These are phyloP conservation scores for Lentinula aciculospora DNA, from an alignment of 768 basidiomycete species.

Conservation along the genomic window DNA sequence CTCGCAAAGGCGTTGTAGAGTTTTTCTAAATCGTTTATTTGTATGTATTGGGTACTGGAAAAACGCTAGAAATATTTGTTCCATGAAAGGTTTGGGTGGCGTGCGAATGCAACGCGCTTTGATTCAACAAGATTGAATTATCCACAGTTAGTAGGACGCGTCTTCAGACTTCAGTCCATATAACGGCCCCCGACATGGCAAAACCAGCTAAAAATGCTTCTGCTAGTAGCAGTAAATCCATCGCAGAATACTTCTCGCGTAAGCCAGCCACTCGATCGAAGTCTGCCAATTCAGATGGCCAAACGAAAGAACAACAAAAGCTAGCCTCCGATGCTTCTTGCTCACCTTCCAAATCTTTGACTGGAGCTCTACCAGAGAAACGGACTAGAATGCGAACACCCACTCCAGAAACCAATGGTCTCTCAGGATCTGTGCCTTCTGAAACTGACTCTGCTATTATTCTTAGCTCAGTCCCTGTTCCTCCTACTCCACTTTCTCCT, in stretches of 20 bases:
- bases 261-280: constrained; percentile 17
- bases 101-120: not conserved
- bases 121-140: not conserved
- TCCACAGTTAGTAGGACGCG: too few species aligned
- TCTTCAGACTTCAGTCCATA: not conserved
- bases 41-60: too few species aligned
- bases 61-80: too few species aligned
- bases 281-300: constrained; percentile 13
- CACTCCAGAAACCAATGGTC: not conserved
- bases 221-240: constrained; percentile 20
- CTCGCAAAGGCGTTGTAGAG: constrained; percentile 13
- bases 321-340: not conserved
- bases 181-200: constrained; percentile 6
- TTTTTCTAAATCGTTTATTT: not conserved
- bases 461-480: not conserved
- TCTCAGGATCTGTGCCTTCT: constrained; percentile 15
- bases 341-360: constrained; percentile 8
- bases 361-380: constrained; percentile 10
- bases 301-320: constrained; percentile 2
- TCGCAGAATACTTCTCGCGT: constrained; percentile 45
- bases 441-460: constrained; percentile 18
- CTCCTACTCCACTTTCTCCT: constrained; percentile 12
- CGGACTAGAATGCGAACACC: not conserved
- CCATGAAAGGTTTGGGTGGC: not conserved
- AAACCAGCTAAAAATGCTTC: constrained; percentile 23